Conservation (phyloP, 805 yeast genomes). For the Nakazawaea sp. region DNA sequence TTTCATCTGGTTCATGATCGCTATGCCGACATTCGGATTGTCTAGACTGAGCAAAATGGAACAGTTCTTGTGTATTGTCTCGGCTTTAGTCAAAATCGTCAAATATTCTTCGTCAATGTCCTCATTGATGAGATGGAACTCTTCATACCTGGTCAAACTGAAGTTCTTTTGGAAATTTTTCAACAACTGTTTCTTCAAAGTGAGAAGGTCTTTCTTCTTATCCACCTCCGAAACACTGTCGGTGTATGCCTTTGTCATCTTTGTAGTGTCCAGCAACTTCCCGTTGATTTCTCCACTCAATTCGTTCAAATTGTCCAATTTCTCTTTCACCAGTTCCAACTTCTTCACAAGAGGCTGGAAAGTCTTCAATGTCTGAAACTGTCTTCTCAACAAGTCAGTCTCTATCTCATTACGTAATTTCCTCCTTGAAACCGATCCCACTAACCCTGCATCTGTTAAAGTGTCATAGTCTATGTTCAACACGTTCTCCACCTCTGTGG, state of each 20-base stretch:
- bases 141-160: constrained; percentile 67
- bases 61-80: constrained; percentile 59
- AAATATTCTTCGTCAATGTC: constrained; percentile 48
- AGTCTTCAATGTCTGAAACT: constrained; percentile 39
- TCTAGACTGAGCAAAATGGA: constrained; percentile 65
- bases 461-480: constrained; percentile 18
- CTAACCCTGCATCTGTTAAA: constrained; percentile 38
- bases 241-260: constrained; percentile 15
- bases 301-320: constrained; percentile 19
- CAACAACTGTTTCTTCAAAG: constrained; percentile 47
- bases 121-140: constrained; percentile 43
- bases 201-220: constrained; percentile 25
- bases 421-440: constrained; percentile 57
- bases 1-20: constrained; percentile 54
- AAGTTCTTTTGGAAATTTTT: constrained; percentile 51
- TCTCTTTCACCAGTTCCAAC: constrained; percentile 24
- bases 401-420: constrained; percentile 56
- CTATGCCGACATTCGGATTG: constrained; percentile 57
- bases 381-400: constrained; percentile 49
- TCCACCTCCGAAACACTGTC: constrained; percentile 18
- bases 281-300: constrained; percentile 17
- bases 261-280: constrained; percentile 21
- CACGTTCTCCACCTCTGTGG: constrained; percentile 20
- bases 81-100: constrained; percentile 50
- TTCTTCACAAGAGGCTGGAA: constrained; percentile 37